Evolutionary conservation across 2,329 filamentous ascomycete species (phyloP).

Genomic region (Dothistroma pini): DNA sequence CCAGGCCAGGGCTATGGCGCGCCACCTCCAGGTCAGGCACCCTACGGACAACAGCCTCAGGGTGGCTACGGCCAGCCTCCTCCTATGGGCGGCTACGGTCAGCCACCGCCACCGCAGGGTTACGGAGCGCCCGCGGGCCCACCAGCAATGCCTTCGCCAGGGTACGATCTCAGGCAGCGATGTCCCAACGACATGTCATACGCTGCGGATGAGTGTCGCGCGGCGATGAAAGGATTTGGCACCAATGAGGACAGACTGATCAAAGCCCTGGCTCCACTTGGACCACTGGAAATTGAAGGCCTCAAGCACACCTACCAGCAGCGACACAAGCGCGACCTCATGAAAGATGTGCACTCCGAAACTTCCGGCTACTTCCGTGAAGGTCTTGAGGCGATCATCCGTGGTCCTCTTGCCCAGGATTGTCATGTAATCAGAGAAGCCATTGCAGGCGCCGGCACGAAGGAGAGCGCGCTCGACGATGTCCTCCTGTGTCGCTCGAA

Average conservation of each 20-base stretch:
- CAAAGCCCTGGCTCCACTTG: conserved; percentile 63
- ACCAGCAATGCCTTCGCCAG: conserved; percentile 64
- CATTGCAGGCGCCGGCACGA: conserved; percentile 77
- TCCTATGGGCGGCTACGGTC: conserved; percentile 2
- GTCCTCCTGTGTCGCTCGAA: conserved; percentile 79
- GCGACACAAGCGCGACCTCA: conserved; percentile 62
- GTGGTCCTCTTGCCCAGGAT: conserved; percentile 77
- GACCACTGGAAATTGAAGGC: conserved; percentile 71
- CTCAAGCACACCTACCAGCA: conserved; percentile 65
- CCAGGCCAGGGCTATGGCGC: conserved; percentile 16
- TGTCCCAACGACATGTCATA: conserved; percentile 62
- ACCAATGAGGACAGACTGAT: conserved; percentile 81
- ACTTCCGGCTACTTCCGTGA: conserved; percentile 68
- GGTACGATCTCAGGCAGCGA: conserved; percentile 69
- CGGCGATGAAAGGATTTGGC: conserved; percentile 90
- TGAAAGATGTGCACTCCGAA: conserved; percentile 74
- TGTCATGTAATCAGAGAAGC: conserved; percentile 66
- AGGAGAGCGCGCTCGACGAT: conserved; percentile 81
- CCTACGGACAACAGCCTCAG: conserved; percentile 13
- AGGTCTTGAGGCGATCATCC: conserved; percentile 69
- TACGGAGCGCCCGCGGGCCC: conserved; percentile 33
- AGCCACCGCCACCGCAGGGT: conserved; percentile 11
- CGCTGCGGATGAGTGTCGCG: conserved; percentile 68
- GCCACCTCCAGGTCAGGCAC: conserved; percentile 22
- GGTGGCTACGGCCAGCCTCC: conserved; percentile 11